phyloP scores from a whole-genome alignment of 2,329 filamentous ascomycete species.

The Diaporthe velutina region DNA sequence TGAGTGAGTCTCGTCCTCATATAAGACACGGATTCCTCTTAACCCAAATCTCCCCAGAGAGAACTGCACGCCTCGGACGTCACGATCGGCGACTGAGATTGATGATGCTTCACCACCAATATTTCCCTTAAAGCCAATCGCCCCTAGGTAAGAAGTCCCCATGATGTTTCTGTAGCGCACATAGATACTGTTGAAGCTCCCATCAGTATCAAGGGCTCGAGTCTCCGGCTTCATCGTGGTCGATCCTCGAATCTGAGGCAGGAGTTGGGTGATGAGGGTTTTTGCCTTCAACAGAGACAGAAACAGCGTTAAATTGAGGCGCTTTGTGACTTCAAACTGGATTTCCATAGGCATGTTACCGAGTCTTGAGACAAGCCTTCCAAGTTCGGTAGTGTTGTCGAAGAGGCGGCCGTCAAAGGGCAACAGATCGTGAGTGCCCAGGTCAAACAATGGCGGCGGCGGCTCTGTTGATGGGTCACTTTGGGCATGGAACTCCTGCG shows the following conservation, averaged over 20 bases:
- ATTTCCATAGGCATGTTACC: conserved; percentile 3
- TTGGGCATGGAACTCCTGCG: neutral
- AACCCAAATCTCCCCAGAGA: conserved; percentile 12
- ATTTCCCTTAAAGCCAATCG: neutral
- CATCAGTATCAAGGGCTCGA: neutral
- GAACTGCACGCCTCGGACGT: conserved; percentile 23
- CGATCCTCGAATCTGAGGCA: neutral
- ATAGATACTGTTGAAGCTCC: neutral
- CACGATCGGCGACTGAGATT: neutral
- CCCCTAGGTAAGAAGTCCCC: neutral
- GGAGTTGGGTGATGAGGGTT: neutral
- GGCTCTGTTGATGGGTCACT: neutral
- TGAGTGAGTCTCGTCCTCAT: neutral
- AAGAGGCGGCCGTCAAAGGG: neutral
- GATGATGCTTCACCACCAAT: neutral
- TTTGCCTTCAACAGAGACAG: conserved; percentile 11
- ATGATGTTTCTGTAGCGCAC: neutral
- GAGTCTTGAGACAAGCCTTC: neutral
- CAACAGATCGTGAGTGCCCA: conserved; percentile 4
- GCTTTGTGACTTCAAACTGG: neutral
- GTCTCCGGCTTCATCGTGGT: neutral
- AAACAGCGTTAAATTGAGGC: neutral
- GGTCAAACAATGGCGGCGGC: neutral
- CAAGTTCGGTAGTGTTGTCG: neutral
- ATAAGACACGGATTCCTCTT: neutral